Percentiles rank a stretch among this genome's conserved stretches.
Conservation (phyloP, 2,329 filamentous ascomycete genomes). For the Fusarium musae region DNA sequence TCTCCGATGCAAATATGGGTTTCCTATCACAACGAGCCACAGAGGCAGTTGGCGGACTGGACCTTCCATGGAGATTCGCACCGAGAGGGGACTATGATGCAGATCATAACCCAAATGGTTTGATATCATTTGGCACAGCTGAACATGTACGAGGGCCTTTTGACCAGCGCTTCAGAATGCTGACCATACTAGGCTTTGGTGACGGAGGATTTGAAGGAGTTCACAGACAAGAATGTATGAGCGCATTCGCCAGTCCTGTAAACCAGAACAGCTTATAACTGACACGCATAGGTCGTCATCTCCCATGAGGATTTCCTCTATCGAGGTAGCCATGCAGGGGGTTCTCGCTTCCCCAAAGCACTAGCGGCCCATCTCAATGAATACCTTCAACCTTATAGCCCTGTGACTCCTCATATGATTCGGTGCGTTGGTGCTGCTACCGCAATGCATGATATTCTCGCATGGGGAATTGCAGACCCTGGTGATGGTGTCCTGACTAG, state of each 20-base stretch:
- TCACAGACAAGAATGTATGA: constrained; percentile 47
- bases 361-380: constrained; percentile 53
- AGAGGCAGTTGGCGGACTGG: constrained; percentile 38
- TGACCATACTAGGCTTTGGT: constrained; percentile 50
- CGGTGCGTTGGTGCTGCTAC: constrained; percentile 51
- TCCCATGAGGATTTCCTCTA: constrained; percentile 51
- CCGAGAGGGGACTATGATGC: constrained; percentile 52
- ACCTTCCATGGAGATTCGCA: constrained; percentile 50
- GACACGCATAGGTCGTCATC: constrained; percentile 38
- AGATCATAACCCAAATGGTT: constrained; percentile 51
- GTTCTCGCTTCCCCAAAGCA: constrained; percentile 47
- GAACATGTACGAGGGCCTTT: constrained; percentile 53
- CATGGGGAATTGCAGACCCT: constrained; percentile 52
- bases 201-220: constrained; percentile 49
- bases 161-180: not conserved
- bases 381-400: constrained; percentile 48
- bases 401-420: constrained; percentile 48
- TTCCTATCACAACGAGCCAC: constrained; percentile 41
- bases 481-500: constrained; percentile 54
- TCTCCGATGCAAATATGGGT: constrained; percentile 4
- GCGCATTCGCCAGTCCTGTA: not conserved
- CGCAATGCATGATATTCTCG: constrained; percentile 53
- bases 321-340: constrained; percentile 50
- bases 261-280: not conserved
- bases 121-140: constrained; percentile 60